Evolutionary conservation across 78 protist genomes (phyloP), one percentile per base, ranked within the genome.

Genomic region (Guillardia theta): DNA sequence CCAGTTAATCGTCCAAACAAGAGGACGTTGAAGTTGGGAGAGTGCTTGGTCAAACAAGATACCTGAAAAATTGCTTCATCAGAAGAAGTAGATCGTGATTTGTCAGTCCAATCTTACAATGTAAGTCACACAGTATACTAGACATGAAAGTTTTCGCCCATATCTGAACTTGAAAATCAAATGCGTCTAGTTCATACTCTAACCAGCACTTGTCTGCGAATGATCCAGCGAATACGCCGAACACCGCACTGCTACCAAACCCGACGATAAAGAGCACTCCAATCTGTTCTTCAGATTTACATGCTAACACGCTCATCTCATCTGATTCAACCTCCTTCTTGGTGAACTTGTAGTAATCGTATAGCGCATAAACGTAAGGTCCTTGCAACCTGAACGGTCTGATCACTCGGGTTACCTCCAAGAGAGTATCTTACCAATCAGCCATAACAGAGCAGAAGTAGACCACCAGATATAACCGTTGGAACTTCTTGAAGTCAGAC

Each of bases 301-400:
- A 24, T 30, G 27, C 70, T 6, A 6, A 24, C 70, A 50, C 70
- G 27, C 70, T 6, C 10, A 30, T 58, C 70, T 30, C 21, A 6
- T 0, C 27, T 3, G 41, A 33, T 0, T 24, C 41, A 3, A 70
- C 41, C 22, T 70, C 46, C 83, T 70, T 36, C 58, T 46, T 76
- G 18, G 22, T 4, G 47, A 94, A 97, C 46, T 97, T 98, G 95
- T 98, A 97, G 27, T 83, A 45, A 46, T 95, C 95, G 88, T 98
- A 98, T 19, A 98, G 95, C 6, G 94, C 96, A 88, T 98, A 98
- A 50, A 98, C 98, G 76, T 98, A 98, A 0, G 98, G 98, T 0
- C 99, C 99, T 48, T 97, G 97, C 58, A 97, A 64, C 98, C 98
- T 96, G 93, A 6, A 58, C 39, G 6, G 48, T 94, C 96, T 96